These are phyloP conservation scores for Rhodotorula diobovata DNA, from an alignment of 768 basidiomycete species.

Conservation along the genomic window DNA sequence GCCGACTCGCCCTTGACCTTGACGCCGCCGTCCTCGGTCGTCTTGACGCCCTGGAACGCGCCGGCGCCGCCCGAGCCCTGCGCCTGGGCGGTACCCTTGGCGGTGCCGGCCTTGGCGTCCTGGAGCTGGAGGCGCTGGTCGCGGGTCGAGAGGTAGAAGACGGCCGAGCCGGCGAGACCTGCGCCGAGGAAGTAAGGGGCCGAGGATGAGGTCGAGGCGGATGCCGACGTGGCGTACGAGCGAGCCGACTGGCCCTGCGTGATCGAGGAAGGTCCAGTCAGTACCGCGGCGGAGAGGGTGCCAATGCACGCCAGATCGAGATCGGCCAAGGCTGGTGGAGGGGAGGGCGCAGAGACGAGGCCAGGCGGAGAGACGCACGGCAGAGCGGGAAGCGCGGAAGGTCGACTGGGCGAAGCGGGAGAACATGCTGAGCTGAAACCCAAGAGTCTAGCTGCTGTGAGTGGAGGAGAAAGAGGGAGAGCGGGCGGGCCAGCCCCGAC, in stretches of 20 bases:
- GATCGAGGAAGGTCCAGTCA: not conserved
- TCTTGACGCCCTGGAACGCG: conserved; percentile 5
- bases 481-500: not conserved
- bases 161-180: conserved; percentile 30
- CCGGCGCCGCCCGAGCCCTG: conserved; percentile 5
- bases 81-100: conserved; percentile 8
- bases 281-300: not conserved
- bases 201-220: conserved; percentile 4
- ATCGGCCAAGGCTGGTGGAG: not conserved
- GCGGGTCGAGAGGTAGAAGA: conserved; percentile 30
- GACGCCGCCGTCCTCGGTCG: conserved; percentile 3
- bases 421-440: conserved; percentile 9
- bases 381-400: conserved; percentile 1
- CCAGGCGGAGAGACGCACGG: conserved; percentile 4
- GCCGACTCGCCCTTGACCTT: conserved; percentile 13
- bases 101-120: conserved; percentile 10
- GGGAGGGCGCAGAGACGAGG: not conserved
- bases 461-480: not conserved
- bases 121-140: conserved; percentile 7
- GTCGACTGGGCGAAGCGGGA: not conserved
- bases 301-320: not conserved
- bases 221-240: conserved; percentile 28
- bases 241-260: not conserved
- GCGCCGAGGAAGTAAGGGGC: conserved; percentile 39
- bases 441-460: too few species aligned